Evolutionary conservation across 148 eudicot genomes (phyloP).

Genomic region (Fagopyrum esculentum): DNA sequence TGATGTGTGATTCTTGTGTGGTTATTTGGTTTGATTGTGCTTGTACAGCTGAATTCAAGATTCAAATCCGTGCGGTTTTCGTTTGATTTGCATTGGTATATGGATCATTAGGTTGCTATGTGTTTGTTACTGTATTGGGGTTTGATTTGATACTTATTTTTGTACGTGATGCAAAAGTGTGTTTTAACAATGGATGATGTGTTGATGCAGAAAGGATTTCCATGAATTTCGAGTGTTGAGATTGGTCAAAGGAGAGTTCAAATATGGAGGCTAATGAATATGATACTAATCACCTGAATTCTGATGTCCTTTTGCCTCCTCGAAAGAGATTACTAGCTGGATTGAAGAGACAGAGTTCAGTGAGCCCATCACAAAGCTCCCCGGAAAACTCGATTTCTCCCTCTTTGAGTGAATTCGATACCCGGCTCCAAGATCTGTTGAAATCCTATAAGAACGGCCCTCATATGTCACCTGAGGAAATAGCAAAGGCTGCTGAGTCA

Average conservation of each 20-base stretch:
- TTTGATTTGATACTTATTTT: background rate
- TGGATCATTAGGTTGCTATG: background rate
- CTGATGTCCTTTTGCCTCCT: slow-evolving; percentile 90
- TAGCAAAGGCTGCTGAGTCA: slow-evolving; percentile 51
- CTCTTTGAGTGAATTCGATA: slow-evolving; percentile 32
- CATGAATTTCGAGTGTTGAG: slow-evolving; percentile 5
- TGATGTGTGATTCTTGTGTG: background rate
- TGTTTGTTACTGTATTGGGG: background rate
- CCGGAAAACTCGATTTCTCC: slow-evolving; percentile 16
- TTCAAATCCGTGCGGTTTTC: background rate
- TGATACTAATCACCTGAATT: slow-evolving; percentile 51
- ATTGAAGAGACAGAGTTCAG: slow-evolving; percentile 59
- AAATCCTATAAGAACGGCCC: slow-evolving; percentile 45
- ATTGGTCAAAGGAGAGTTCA: background rate
- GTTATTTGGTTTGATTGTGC: background rate
- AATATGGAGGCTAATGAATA: slow-evolving; percentile 59
- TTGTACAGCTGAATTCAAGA: background rate
- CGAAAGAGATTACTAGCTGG: slow-evolving; percentile 83
- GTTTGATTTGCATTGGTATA: slow-evolving; percentile 2
- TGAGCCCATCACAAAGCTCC: slow-evolving; percentile 34
- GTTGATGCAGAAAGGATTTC: background rate
- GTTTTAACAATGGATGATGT: background rate
- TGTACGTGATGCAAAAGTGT: background rate
- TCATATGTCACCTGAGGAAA: slow-evolving; percentile 58
- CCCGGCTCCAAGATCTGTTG: slow-evolving; percentile 40